phyloP scores from a whole-genome alignment of 1,284 basidiomycete species.

The Ceratobasidium sp. region DNA sequence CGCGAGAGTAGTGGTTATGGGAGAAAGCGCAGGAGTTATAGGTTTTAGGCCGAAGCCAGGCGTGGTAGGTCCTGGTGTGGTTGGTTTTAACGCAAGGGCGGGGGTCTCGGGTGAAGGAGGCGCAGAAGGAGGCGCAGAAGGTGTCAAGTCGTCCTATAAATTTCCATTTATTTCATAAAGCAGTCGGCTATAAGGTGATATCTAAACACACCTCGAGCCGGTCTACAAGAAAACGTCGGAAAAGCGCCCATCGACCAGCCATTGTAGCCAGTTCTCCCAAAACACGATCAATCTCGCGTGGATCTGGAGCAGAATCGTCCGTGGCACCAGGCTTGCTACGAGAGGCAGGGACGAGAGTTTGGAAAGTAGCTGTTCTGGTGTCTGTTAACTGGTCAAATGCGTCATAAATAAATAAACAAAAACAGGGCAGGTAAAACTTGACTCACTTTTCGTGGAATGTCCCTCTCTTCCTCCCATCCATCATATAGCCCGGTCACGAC shows the following conservation, averaged over 20 bases:
- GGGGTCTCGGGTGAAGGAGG: constrained; percentile 14
- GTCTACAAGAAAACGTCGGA: constrained; percentile 87
- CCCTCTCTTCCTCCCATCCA: constrained; percentile 92
- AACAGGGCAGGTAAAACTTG: no score
- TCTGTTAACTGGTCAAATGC: constrained; percentile 65
- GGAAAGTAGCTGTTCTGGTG: constrained; percentile 62
- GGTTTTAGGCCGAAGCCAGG: constrained; percentile 32
- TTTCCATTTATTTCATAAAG: background rate
- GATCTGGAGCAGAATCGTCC: constrained; percentile 81
- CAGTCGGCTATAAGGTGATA: no score
- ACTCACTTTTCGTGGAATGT: constrained; percentile 77
- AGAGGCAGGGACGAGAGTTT: constrained; percentile 57
- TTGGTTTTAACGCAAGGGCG: constrained; percentile 18
- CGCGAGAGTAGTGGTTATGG: constrained; percentile 10
- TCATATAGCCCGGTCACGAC: constrained; percentile 83
- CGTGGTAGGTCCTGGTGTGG: constrained; percentile 32
- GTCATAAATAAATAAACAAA: constrained; percentile 6
- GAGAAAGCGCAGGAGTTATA: constrained; percentile 22
- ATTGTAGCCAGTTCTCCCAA: constrained; percentile 90
- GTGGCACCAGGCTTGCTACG: constrained; percentile 60
- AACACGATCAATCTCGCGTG: constrained; percentile 90
- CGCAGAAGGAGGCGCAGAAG: constrained; percentile 15
- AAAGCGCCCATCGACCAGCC: constrained; percentile 92
- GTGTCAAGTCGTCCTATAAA: constrained; percentile 9
- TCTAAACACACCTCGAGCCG: constrained; percentile 68